These are phyloP conservation scores for Priceomyces medius DNA, from an alignment of 805 yeast genomes.

Conservation along the genomic window DNA sequence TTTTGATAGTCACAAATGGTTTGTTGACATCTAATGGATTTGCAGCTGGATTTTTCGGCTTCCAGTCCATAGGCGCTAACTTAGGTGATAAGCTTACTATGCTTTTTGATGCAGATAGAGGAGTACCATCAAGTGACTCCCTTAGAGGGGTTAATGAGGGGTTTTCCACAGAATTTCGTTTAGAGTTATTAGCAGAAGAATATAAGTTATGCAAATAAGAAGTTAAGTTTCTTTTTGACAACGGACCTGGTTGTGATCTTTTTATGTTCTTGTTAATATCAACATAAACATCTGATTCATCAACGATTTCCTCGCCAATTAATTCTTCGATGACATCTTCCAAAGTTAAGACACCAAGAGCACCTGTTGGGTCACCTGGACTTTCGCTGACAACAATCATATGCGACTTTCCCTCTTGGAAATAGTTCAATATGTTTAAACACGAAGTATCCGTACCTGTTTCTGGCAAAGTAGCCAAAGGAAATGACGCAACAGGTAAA, in stretches of 20 bases:
- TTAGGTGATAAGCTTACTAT: slow-evolving; percentile 4
- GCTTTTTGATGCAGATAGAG: slow-evolving; percentile 5
- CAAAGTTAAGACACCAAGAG: slow-evolving; percentile 85
- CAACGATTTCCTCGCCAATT: slow-evolving; percentile 96
- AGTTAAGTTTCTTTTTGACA: slow-evolving; percentile 66
- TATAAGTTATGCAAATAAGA: slow-evolving; percentile 66
- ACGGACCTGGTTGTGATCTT: slow-evolving; percentile 72
- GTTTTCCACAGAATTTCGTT: slow-evolving; percentile 28
- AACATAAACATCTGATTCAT: slow-evolving; percentile 90
- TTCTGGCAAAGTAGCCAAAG: slow-evolving; percentile 94
- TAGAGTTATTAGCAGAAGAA: slow-evolving; percentile 22
- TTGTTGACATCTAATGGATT: slow-evolving; percentile 68
- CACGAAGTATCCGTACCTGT: slow-evolving; percentile 91
- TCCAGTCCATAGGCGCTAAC: slow-evolving; percentile 31
- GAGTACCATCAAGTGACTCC: slow-evolving; percentile 3
- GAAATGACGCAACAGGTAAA: slow-evolving; percentile 86
- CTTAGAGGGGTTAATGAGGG: slow-evolving; percentile 9
- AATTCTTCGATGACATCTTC: slow-evolving; percentile 98
- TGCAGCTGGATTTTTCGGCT: slow-evolving; percentile 64
- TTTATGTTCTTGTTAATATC: slow-evolving; percentile 88
- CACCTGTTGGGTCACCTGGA: slow-evolving; percentile 84
- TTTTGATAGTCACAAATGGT: slow-evolving; percentile 66
- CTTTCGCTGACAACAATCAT: slow-evolving; percentile 88
- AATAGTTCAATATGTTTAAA: slow-evolving; percentile 87
- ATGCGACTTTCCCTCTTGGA: slow-evolving; percentile 97